Percentiles rank a stretch among this genome's conserved stretches.
These are phyloP conservation scores for Drechslera avenae DNA, from an alignment of 2,329 filamentous ascomycete species.

Conservation along the genomic window DNA sequence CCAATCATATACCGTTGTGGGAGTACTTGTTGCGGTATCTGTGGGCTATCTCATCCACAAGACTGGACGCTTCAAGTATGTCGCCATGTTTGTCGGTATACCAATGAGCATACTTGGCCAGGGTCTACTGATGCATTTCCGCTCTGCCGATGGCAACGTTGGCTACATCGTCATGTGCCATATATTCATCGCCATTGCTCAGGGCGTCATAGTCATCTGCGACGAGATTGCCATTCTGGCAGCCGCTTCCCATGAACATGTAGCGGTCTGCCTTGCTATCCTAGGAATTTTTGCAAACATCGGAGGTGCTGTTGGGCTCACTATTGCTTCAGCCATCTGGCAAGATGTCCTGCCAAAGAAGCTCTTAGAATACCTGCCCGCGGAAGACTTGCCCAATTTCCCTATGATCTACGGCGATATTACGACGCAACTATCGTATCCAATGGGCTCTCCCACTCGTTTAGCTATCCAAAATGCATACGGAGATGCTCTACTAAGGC, in stretches of 20 bases:
- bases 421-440: constrained; percentile 59
- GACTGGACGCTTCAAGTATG: constrained; percentile 26
- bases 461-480: constrained; percentile 44
- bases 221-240: constrained; percentile 31
- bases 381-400: constrained; percentile 51
- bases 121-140: constrained; percentile 38
- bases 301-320: constrained; percentile 50
- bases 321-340: constrained; percentile 68
- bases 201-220: constrained; percentile 31
- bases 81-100: constrained; percentile 22
- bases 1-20: constrained; percentile 40
- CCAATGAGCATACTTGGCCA: constrained; percentile 28
- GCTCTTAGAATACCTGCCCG: constrained; percentile 26
- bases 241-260: constrained; percentile 48
- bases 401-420: constrained; percentile 57
- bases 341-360: constrained; percentile 40
- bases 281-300: constrained; percentile 66
- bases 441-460: constrained; percentile 54
- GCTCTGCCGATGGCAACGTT: constrained; percentile 22
- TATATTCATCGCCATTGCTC: constrained; percentile 34
- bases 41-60: constrained; percentile 18
- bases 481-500: constrained; percentile 14
- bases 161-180: constrained; percentile 41
- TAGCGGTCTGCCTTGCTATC: constrained; percentile 51
- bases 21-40: constrained; percentile 17